Percentiles rank a stretch among this genome's conserved stretches.
Evolutionary conservation across 73 alveolate genomes (phyloP).

Genomic region (Paramecium sonneborni): DNA sequence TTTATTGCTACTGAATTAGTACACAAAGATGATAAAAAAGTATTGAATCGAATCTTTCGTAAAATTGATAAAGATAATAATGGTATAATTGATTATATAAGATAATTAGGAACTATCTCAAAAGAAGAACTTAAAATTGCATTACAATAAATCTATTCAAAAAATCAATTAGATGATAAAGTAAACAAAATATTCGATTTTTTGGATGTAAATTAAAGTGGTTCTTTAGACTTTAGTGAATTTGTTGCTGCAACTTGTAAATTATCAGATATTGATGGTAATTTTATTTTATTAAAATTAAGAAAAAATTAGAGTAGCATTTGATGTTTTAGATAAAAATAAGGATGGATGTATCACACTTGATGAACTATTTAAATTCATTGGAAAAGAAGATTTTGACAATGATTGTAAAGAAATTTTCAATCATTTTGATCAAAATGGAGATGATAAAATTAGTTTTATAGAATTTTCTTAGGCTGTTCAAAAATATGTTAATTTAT

Average conservation of each 20-base stretch:
- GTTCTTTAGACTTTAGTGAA: conserved; percentile 36
- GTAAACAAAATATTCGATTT: conserved; percentile 43
- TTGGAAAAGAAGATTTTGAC: neutral
- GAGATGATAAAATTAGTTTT: neutral
- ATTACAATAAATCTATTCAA: neutral
- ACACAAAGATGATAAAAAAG: conserved; percentile 27
- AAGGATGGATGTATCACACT: conserved; percentile 47
- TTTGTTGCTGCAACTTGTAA: conserved; percentile 48
- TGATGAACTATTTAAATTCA: conserved; percentile 33
- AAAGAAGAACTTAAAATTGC: conserved; percentile 25
- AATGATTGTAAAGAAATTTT: conserved; percentile 38
- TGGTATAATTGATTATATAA: neutral
- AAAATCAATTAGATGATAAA: conserved; percentile 4
- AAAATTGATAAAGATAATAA: conserved; percentile 22
- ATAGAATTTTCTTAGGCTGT: conserved; percentile 2
- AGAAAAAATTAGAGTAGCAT: conserved; percentile 40
- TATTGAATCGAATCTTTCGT: neutral
- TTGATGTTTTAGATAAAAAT: conserved; percentile 30
- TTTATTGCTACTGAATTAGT: conserved; percentile 38
- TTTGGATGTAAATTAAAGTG: conserved; percentile 39
- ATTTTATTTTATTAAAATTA: neutral
- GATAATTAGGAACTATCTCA: conserved; percentile 2
- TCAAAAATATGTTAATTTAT: neutral
- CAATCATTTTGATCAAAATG: conserved; percentile 7
- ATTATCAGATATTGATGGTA: conserved; percentile 35